These are phyloP conservation scores for Neurospora sp. DNA, from an alignment of 495 filamentous ascomycete species.

Conservation along the genomic window DNA sequence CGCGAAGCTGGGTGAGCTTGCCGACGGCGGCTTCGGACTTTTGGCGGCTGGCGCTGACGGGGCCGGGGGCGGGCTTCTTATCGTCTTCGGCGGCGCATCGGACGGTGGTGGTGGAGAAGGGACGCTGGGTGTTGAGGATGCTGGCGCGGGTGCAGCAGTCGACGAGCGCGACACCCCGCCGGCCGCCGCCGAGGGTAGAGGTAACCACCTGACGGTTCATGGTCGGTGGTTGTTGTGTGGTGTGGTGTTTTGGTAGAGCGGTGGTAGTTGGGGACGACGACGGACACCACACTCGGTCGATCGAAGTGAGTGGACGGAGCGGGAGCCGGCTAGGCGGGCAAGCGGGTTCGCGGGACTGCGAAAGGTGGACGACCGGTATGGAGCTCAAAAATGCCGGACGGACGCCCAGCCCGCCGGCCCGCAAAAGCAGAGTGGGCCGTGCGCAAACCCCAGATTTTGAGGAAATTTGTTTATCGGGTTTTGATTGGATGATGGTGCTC, in stretches of 20 bases:
- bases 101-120: conserved; percentile 12
- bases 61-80: not conserved
- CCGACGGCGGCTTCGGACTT: conserved; percentile 13
- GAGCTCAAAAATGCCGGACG: not conserved
- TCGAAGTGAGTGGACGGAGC: conserved; percentile 3
- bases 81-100: conserved; percentile 1
- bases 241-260: not conserved
- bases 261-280: not conserved
- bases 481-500: conserved; percentile 8
- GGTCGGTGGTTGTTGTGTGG: not conserved
- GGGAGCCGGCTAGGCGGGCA: not conserved
- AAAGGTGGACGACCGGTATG: not conserved
- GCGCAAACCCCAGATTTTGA: not conserved
- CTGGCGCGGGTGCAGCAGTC: not conserved
- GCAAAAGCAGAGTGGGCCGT: not conserved
- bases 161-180: conserved; percentile 7
- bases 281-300: conserved; percentile 1
- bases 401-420: not conserved
- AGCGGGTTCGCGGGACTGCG: not conserved
- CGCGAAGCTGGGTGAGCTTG: conserved; percentile 11
- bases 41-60: not conserved
- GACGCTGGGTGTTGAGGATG: conserved; percentile 2
- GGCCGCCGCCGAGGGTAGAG: conserved; percentile 14
- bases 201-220: conserved; percentile 21
- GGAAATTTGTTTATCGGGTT: conserved; percentile 10